Conservation (phyloP, 441 rosid species). For the Erodium moschatum region DNA sequence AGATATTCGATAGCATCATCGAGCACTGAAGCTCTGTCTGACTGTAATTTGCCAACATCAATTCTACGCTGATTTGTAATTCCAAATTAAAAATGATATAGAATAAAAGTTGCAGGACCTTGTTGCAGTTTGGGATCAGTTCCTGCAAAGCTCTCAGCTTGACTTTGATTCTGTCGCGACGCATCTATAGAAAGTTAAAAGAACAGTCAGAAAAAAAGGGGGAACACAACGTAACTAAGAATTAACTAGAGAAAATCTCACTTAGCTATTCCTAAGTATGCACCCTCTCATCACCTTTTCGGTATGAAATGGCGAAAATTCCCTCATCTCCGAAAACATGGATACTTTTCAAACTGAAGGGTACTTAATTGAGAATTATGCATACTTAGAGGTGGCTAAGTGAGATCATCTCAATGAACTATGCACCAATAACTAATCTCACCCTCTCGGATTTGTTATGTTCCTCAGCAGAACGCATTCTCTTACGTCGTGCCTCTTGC, state of each 20-base stretch:
- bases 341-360: too few species aligned
- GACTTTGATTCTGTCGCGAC: conserved; percentile 18
- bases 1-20: conserved; percentile 22
- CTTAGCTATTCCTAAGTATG: too few species aligned
- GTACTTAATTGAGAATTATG: too few species aligned
- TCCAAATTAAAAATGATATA: background rate
- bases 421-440: background rate
- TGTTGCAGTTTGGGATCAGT: conserved; percentile 19
- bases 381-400: too few species aligned
- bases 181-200: conserved; percentile 7
- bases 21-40: conserved; percentile 20
- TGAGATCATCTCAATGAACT: background rate
- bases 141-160: conserved; percentile 20
- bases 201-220: background rate
- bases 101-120: conserved; percentile 12
- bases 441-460: conserved; percentile 24
- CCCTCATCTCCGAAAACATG: too few species aligned
- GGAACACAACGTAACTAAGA: background rate
- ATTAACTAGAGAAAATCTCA: too few species aligned
- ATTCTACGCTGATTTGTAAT: background rate
- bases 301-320: too few species aligned
- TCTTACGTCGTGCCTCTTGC: background rate
- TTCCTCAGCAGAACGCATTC: conserved; percentile 19
- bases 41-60: conserved; percentile 14
- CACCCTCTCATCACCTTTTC: too few species aligned